Evolutionary conservation across 495 filamentous ascomycete genomes (phyloP).

Genomic region (Parathielavia appendiculata): DNA sequence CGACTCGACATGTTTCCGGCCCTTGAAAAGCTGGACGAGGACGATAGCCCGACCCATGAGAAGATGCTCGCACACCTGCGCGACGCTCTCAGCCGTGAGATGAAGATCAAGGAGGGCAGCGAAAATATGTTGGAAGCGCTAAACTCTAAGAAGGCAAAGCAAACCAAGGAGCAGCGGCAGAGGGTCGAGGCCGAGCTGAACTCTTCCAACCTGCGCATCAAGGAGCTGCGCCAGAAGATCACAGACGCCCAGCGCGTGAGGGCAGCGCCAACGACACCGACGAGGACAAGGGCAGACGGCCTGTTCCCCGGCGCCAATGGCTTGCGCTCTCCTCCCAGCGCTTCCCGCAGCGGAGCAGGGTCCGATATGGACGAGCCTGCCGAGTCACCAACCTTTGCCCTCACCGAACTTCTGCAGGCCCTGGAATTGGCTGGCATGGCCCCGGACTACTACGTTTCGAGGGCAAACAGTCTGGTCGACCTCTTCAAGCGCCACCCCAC

Average conservation of each 20-base stretch:
- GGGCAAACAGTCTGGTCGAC: constrained; percentile 84
- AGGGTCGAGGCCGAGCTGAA: constrained; percentile 87
- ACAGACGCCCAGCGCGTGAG: constrained; percentile 59
- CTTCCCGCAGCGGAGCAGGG: constrained; percentile 45
- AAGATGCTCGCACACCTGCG: constrained; percentile 66
- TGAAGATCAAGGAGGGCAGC: constrained; percentile 94
- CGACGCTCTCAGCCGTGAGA: constrained; percentile 83
- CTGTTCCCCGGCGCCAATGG: constrained; percentile 58
- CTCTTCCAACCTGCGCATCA: constrained; percentile 85
- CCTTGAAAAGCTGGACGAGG: constrained; percentile 60
- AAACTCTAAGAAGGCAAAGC: constrained; percentile 90
- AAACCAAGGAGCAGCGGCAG: constrained; percentile 83
- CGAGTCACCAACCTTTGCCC: constrained; percentile 85
- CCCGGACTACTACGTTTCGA: constrained; percentile 89
- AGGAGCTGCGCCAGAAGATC: constrained; percentile 72
- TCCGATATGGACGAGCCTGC: constrained; percentile 64
- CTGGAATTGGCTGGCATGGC: constrained; percentile 81
- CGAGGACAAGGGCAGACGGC: constrained; percentile 54
- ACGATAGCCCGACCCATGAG: constrained; percentile 59
- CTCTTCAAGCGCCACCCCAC: constrained; percentile 90
- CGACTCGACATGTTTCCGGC: constrained; percentile 55
- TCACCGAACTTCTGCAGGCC: constrained; percentile 81
- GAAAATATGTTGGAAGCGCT: constrained; percentile 96
- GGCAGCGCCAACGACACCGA: constrained; percentile 66
- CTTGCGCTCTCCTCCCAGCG: constrained; percentile 61